phyloP scores from a whole-genome alignment of 805 yeast species.

The Candida caryicola region DNA sequence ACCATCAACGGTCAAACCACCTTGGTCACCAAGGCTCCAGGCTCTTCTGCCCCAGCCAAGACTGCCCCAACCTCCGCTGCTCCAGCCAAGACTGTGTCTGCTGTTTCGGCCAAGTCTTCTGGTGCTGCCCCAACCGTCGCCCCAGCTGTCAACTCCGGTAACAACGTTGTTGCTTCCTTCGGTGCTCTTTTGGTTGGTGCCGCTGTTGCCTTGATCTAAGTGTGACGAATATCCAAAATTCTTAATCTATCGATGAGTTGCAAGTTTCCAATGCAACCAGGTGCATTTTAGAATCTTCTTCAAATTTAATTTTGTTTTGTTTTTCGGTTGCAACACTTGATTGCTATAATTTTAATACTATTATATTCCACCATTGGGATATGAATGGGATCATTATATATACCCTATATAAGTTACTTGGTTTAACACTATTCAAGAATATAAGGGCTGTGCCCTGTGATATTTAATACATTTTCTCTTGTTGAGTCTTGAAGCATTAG shows the following conservation, averaged over 20 bases:
- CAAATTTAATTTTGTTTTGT: neutral
- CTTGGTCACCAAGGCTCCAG: conserved; percentile 4
- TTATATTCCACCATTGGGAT: neutral
- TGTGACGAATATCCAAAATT: conserved; percentile 1
- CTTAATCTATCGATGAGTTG: neutral
- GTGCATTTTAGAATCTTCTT: conserved; percentile 2
- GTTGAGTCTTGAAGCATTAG: neutral
- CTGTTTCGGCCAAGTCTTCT: neutral
- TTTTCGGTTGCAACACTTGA: conserved; percentile 2
- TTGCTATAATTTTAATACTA: neutral
- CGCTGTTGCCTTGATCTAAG: conserved; percentile 11
- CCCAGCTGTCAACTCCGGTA: conserved; percentile 9
- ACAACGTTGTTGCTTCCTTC: conserved; percentile 5
- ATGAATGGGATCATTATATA: conserved; percentile 1
- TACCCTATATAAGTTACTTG: neutral
- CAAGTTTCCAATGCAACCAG: conserved; percentile 2
- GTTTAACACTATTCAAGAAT: neutral
- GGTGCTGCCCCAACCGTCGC: conserved; percentile 9
- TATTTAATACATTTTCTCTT: neutral
- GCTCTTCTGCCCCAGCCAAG: conserved; percentile 2
- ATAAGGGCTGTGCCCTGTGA: neutral
- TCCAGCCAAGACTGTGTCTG: conserved; percentile 3
- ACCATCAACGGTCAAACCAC: conserved; percentile 6
- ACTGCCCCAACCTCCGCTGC: conserved; percentile 1
- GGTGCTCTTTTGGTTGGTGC: conserved; percentile 10